Conservation (phyloP, 768 basidiomycete species). For the Kwoniella botswanensis region DNA sequence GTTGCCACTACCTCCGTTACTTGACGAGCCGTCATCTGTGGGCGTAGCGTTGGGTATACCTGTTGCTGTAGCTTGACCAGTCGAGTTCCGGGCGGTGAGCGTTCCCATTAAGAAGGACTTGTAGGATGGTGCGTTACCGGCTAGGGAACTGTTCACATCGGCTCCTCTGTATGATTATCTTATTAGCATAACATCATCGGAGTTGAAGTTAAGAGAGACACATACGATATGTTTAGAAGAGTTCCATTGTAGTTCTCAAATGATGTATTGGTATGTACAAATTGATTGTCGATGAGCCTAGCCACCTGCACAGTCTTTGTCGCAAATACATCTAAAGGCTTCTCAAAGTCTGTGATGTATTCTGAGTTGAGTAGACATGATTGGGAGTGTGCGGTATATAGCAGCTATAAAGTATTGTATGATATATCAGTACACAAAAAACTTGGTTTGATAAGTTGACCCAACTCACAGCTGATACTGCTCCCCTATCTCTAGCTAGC, state of each 20-base stretch:
- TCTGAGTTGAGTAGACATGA: conserved; percentile 77
- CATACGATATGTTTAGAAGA: conserved; percentile 64
- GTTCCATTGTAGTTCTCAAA: conserved; percentile 66
- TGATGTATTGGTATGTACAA: conserved; percentile 64
- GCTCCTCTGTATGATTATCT: conserved; percentile 29
- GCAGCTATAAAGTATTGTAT: conserved; percentile 62
- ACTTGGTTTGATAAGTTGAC: too few relatives aligned
- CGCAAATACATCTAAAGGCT: conserved; percentile 60
- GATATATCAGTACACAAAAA: too few relatives aligned
- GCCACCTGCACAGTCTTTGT: conserved; percentile 70
- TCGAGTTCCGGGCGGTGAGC: conserved; percentile 70
- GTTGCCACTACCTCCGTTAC: background rate
- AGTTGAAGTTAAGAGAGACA: conserved; percentile 1
- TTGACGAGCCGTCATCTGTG: conserved; percentile 21
- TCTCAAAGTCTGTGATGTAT: conserved; percentile 71
- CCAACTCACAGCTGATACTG: conserved; percentile 72
- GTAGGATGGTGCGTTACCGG: conserved; percentile 23
- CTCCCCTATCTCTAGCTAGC: conserved; percentile 76
- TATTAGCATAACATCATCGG: conserved; percentile 1
- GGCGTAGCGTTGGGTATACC: conserved; percentile 46
- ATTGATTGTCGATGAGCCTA: conserved; percentile 66
- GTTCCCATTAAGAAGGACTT: conserved; percentile 70
- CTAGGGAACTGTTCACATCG: conserved; percentile 42
- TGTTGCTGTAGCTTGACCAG: conserved; percentile 58
- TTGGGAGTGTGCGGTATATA: conserved; percentile 75